Evolutionary conservation across 1,284 basidiomycete species (phyloP), one percentile per base, ranked within the genome.

Genomic region (Rhodotorula sp.): DNA sequence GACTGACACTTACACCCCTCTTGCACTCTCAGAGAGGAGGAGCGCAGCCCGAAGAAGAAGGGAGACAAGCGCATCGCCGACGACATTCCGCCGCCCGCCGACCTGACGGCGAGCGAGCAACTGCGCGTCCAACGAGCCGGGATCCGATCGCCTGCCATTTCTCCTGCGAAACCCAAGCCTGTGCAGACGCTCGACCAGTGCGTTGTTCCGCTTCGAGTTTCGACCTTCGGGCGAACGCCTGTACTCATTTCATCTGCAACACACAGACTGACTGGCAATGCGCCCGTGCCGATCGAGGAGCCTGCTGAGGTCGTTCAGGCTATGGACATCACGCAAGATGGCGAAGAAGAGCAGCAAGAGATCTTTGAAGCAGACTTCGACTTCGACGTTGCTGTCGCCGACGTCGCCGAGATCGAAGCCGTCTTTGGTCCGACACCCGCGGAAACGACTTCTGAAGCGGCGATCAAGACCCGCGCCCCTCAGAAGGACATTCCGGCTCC

Each of bases 61-160:
- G 39, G 29, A 16, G 62, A 68, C 67, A 68, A 64, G 51, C 67
- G 67, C 48, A 51, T 68, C 6, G 26, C 62, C 31, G 62, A 58
- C 16, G 67, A 68, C 56, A 63, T 68, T 12, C 62, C 62, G n/a
- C 57, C 62, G 6, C 67, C 67, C 1, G n/a, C 16, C 48, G 67
- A 68, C 57, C 62, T 64, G 21, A 52, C 47, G 14, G 39, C 43
- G 43, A 29, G 54, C 46, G 46, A 43, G 51, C 52, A 26, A n/a
- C 18, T 46, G 49, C 62, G 62, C 4, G 62, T 26, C 2, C 34
- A 46, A n/a, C 31, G 56, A 20, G n/a, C 56, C 16, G 62, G 39
- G 20, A 18, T 26, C 26, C n/a, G 26, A 14, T 26, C 26, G 29
- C 54, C 54, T 15, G 26, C 14, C 6, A 29, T 16, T 14, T 56